Base-by-base conservation (phyloP, 1,139 yeast genomes). In the Debaryomyces coudertii region DNA sequence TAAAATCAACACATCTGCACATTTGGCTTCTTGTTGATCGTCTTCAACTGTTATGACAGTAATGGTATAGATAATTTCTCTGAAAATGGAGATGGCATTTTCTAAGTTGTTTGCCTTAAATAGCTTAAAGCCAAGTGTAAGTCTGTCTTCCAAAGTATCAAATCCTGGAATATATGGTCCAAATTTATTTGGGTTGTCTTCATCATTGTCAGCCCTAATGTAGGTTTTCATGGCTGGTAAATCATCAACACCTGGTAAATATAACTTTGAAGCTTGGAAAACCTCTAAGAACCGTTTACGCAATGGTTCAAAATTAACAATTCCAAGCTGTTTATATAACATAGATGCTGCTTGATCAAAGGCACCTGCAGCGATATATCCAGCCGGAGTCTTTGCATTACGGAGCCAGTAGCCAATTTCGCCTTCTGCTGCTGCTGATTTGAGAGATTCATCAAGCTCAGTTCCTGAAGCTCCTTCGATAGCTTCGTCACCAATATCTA, bases 301-400 rank as follows among this genome's bases (percentile, higher is more conserved):
- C 55, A 95, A 78, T 18, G 99, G 99, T 58, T 84, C 96, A 64
- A 95, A 92, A 56, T 88, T 78, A 33, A 81, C 83, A 44, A 89
- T 80, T 55, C 98, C 99, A 44, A 87, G 77, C 68, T 95, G 99
- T 60, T 95, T 87, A 69, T 87, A 82, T 60, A 95, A 79, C 61
- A 95, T 79, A 56, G 90, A 93, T 31, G 97, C 95, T 38, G 99
- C 99, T 51, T 93, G 89, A 53, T 92, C 98, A 64, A 92, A 90
- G 5, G 95, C 89, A 56, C 99, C 99, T 2, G 97, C 92, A 1
- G 99, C 97, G 60, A 87, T 90, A 58, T 90, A 90, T 31, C 89
- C 90, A 31, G 97, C 98, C 4, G 98, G 90, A 44, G 93, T 79
- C 52, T 87, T 88, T 12, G 97, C 89, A 68, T 87, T 89, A 54